Evolutionary conservation across 2,329 filamentous ascomycete genomes (phyloP), one percentile per base, ranked within the genome.

Genomic region (Colletotrichum scovillei): DNA sequence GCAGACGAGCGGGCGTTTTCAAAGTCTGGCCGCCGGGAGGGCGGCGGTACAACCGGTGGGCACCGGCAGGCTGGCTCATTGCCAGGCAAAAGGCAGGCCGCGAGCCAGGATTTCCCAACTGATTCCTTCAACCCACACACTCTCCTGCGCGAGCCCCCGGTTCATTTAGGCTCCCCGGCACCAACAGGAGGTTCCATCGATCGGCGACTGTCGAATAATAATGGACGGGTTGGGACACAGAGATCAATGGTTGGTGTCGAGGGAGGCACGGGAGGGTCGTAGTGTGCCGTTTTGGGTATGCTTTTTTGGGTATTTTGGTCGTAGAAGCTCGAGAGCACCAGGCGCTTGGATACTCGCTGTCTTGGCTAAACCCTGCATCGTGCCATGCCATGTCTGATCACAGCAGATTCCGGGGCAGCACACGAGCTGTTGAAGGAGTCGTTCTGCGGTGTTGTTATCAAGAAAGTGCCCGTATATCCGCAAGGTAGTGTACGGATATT

Each of bases 1-100:
- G 74, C 74, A 75, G 74, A 46, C 63, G 74, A 73, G 74, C 74
- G 74, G 72, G 72, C 74, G 74, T 74, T 75, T 55, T 63, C 63
- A 58, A 57, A 63, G 68, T 55, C 68, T 63, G 58, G 63, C 72
- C 62, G 69, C n/a, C 66, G 69, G 42, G 35, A 63, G 24, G 16
- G 52, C 66, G 59, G 70, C 42, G 56, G 42, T 16, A 46, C 57
- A 22, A 63, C 63, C 69, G 55, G 74, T 68, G 64, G 67, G 46
- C 70, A 65, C 67, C 74, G 72, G 72, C 68, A 74, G 64, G 56
- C 56, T 72, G 74, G 74, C 66, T 72, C 72, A 52, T 28, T 72
- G 66, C 53, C 66, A n/a, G 42, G 42, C 42, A 49, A 49, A 19
- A 19, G 3, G 42, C 19, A 49, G 19, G 42, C 42, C 42, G 42